Evolutionary conservation across 1,284 basidiomycete species (phyloP).

Genomic region (Naganishia sp.): DNA sequence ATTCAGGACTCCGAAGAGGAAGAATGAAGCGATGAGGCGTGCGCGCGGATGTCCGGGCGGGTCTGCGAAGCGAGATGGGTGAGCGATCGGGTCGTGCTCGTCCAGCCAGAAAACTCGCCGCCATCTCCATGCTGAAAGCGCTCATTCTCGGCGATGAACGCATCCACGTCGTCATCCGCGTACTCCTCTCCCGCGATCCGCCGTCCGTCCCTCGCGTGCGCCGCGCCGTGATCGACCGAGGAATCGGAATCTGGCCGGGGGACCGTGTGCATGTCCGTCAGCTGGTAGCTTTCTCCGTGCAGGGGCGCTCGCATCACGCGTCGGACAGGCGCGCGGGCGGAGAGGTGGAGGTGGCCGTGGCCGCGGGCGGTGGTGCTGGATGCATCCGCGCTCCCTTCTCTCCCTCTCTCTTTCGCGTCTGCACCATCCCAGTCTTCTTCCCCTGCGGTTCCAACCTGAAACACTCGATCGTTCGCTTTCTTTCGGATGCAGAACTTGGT

Average conservation of each 20-base stretch:
- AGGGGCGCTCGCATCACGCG: slow-evolving; percentile 1
- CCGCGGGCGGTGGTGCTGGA: no score
- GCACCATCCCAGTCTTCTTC: no score
- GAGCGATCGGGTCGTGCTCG: neutral
- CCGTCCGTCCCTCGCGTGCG: no score
- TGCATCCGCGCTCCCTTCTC: no score
- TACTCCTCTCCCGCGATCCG: slow-evolving; percentile 17
- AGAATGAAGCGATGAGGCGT: slow-evolving; percentile 47
- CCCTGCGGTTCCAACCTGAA: no score
- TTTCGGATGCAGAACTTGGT: no score
- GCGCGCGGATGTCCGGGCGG: neutral
- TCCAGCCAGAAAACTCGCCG: neutral
- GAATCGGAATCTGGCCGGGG: neutral
- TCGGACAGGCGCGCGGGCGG: neutral
- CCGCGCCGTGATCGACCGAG: neutral
- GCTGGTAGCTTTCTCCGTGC: neutral
- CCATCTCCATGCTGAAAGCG: neutral
- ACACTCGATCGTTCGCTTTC: no score
- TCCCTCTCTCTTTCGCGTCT: no score
- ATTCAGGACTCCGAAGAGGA: slow-evolving; percentile 53
- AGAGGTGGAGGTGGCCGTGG: no score
- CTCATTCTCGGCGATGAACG: slow-evolving; percentile 39
- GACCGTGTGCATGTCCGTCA: neutral
- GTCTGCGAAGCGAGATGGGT: neutral
- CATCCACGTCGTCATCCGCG: slow-evolving; percentile 39